phyloP scores from a whole-genome alignment of 306 rosid species.

The Citrullus amarus region DNA sequence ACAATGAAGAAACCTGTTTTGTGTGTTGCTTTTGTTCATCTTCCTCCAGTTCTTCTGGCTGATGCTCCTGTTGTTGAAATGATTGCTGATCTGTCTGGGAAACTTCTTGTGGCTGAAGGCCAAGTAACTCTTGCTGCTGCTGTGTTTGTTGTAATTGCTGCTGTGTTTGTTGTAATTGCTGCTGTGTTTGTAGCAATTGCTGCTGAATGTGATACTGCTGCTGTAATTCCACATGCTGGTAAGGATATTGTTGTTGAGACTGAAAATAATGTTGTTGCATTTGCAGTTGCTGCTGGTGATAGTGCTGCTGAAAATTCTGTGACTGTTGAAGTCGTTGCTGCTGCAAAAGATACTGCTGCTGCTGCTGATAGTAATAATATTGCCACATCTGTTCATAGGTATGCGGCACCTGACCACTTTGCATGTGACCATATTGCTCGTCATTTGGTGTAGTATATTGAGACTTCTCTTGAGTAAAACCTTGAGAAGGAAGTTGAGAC shows the following conservation, averaged over 20 bases:
- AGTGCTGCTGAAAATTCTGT: slow-evolving; percentile 14
- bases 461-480: slow-evolving; percentile 18
- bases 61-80: slow-evolving; percentile 11
- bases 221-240: slow-evolving; percentile 30
- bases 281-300: slow-evolving; percentile 31
- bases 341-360: slow-evolving; percentile 27
- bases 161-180: slow-evolving; percentile 23
- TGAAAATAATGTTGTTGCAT: slow-evolving; percentile 37
- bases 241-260: slow-evolving; percentile 30
- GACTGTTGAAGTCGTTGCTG: slow-evolving; percentile 26
- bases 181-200: slow-evolving; percentile 24
- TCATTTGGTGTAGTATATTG: slow-evolving; percentile 32
- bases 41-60: slow-evolving; percentile 24
- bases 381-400: slow-evolving; percentile 66
- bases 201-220: slow-evolving; percentile 32
- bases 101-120: slow-evolving; percentile 15
- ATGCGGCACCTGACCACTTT: slow-evolving; percentile 30
- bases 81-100: slow-evolving; percentile 17
- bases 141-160: slow-evolving; percentile 22
- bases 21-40: slow-evolving; percentile 17
- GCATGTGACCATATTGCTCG: slow-evolving; percentile 44
- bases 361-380: slow-evolving; percentile 73
- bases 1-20: slow-evolving; percentile 12
- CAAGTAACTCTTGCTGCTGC: slow-evolving; percentile 29
- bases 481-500: slow-evolving; percentile 31